A percentile compares a stretch with the other conserved stretches of the same genome.
Conservation (phyloP, 164 flowering plant species). For the Dillenia turbinata region DNA sequence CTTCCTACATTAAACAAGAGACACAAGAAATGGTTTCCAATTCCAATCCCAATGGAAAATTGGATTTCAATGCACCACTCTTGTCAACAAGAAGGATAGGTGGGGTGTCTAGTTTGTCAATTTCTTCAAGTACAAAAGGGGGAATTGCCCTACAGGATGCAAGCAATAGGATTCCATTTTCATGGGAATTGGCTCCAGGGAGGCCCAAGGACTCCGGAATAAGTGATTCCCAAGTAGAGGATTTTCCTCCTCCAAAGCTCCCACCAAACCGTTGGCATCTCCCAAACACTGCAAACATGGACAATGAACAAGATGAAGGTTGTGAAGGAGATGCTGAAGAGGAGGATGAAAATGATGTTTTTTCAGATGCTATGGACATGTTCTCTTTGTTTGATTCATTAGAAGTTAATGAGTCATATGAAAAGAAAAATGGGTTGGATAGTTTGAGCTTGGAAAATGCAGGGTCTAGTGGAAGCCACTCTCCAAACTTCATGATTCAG, state of each 20-base stretch:
- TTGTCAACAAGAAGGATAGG: constrained; percentile 40
- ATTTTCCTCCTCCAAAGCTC: constrained; percentile 31
- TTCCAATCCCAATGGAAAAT: constrained; percentile 20
- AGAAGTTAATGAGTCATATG: background rate
- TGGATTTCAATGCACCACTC: constrained; percentile 53
- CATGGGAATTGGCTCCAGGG: constrained; percentile 69
- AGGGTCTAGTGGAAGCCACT: constrained; percentile 10
- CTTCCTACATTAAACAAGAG: no score
- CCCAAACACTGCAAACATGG: background rate
- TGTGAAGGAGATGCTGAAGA: constrained; percentile 7
- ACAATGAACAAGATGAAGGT: constrained; percentile 5
- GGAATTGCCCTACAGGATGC: constrained; percentile 8
- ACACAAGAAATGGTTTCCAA: constrained; percentile 1
- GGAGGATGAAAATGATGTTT: constrained; percentile 19
- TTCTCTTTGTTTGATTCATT: constrained; percentile 47
- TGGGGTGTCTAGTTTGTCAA: background rate
- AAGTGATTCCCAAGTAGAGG: background rate
- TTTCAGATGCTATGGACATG: constrained; percentile 46
- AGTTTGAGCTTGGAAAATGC: constrained; percentile 19
- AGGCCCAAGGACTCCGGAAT: constrained; percentile 36
- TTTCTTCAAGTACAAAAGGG: constrained; percentile 6
- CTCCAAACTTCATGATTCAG: constrained; percentile 55
- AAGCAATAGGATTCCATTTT: constrained; percentile 48
- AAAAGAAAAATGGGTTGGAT: constrained; percentile 9
- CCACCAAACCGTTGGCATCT: constrained; percentile 43